Base-by-base conservation (phyloP, 1,139 yeast genomes). In the Yamadazyma triangularis region DNA sequence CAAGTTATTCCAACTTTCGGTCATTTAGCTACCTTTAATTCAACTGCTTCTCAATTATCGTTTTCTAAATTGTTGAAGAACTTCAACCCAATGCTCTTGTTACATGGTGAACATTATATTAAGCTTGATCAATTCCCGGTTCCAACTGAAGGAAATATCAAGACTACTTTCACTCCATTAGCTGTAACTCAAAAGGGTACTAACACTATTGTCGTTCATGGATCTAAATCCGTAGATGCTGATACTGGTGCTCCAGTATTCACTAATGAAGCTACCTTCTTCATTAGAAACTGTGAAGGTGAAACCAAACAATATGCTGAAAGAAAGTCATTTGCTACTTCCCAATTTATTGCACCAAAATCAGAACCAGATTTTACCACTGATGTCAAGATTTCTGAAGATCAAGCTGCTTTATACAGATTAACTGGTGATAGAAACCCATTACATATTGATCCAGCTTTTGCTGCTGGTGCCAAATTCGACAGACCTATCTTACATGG, bases 81-180 rank as follows among this genome's bases (percentile, higher is more conserved):
- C 62, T 89, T 86, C 70, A 86, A 86, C 64, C 95, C 94, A 45
- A 77, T 83, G 79, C 71, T 81, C 62, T 72, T 91, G 53, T 71
- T 91, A 49, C 97, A 91, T 56, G 98, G 98, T 41, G 98, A 91
- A 63, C 97, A 91, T 58, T 91, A 84, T 59, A 69, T 89, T 47
- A 89, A 79, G 60, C 62, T 91, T 42, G 73, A 73, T 46, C 77
- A 82, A 57, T 79, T 74, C 70, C 94, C 95, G 42, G 69, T 91
- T 36, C 95, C 96, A 43, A 76, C 84, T 4, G 77, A 73, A 36
- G 91, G 79, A 9, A 57, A 63, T 2, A 56, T 88, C 31, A 71
- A 61, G 40, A 84, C 95, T 12, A 67, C 71, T 26, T 72, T 76
- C 39, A 64, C 58, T 40, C 89, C 95, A 28, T 65, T 89, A 35